Percentiles rank a stretch among this genome's conserved stretches.
Evolutionary conservation across 1,284 basidiomycete species (phyloP).

Genomic region (Sphaerobolus stellatus): DNA sequence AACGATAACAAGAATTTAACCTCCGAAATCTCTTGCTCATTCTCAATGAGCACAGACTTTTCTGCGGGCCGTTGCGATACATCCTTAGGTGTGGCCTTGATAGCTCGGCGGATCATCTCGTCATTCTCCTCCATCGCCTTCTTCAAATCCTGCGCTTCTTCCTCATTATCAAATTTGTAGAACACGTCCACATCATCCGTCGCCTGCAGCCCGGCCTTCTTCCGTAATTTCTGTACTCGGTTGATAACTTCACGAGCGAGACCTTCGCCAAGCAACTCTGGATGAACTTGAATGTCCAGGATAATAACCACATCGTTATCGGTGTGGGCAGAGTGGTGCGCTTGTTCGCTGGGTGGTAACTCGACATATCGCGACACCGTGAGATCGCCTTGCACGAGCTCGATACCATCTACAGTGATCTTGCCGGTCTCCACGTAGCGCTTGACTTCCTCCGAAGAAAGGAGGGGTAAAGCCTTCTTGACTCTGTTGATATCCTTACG

Average conservation of each 20-base stretch:
- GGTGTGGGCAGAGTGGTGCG: slow-evolving; percentile 80
- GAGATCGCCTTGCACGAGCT: slow-evolving; percentile 87
- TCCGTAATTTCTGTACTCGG: slow-evolving; percentile 93
- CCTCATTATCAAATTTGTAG: slow-evolving; percentile 77
- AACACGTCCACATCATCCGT: slow-evolving; percentile 94
- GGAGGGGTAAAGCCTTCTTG: slow-evolving; percentile 80
- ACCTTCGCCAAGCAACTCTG: slow-evolving; percentile 87
- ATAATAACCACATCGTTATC: slow-evolving; percentile 95
- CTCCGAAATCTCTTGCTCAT: slow-evolving; percentile 86
- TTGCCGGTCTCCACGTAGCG: slow-evolving; percentile 74
- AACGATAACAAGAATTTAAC: slow-evolving; percentile 75
- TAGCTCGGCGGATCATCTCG: slow-evolving; percentile 75
- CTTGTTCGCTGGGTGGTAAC: slow-evolving; percentile 56
- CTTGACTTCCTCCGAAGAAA: slow-evolving; percentile 85
- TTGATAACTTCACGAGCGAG: slow-evolving; percentile 90
- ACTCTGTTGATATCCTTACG: slow-evolving; percentile 92
- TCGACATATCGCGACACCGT: slow-evolving; percentile 91
- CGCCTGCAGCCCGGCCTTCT: slow-evolving; percentile 92
- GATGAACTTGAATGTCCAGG: slow-evolving; percentile 84
- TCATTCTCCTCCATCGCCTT: slow-evolving; percentile 69
- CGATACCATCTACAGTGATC: slow-evolving; percentile 87
- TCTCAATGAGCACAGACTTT: slow-evolving; percentile 65
- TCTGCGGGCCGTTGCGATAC: slow-evolving; percentile 52
- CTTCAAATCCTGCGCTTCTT: slow-evolving; percentile 60
- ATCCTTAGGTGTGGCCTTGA: slow-evolving; percentile 72